These are phyloP conservation scores for Entomortierella beljakovae DNA, from an alignment of 192 early-diverging fungal genomes.

Conservation along the genomic window DNA sequence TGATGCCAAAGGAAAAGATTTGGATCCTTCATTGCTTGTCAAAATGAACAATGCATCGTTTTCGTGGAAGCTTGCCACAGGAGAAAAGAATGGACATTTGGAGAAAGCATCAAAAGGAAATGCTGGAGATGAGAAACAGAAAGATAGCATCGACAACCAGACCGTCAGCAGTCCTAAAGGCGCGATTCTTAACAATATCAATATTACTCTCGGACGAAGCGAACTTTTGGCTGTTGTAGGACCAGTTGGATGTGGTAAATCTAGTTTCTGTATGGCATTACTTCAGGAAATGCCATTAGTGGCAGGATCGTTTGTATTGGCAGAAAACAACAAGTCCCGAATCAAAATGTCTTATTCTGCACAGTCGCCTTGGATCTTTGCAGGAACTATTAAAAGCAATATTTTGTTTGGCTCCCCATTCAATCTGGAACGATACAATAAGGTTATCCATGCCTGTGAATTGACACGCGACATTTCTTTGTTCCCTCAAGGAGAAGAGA, in stretches of 20 bases:
- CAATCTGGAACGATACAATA: constrained; percentile 64
- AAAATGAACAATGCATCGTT: constrained; percentile 50
- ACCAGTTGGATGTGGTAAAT: constrained; percentile 60
- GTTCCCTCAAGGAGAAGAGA: constrained; percentile 67
- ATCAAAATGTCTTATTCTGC: constrained; percentile 67
- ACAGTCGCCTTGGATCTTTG: constrained; percentile 78
- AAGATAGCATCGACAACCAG: constrained; percentile 7
- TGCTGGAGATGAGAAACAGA: constrained; percentile 2
- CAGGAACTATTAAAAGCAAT: constrained; percentile 73
- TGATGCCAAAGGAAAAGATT: neutral
- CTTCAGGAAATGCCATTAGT: constrained; percentile 57
- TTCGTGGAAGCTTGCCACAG: constrained; percentile 31
- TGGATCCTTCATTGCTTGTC: constrained; percentile 20
- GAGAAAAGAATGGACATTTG: constrained; percentile 36
- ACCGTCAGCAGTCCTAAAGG: constrained; percentile 24
- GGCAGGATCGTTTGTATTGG: constrained; percentile 52
- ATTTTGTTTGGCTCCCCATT: constrained; percentile 72
- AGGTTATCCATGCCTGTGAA: constrained; percentile 68
- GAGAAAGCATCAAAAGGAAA: constrained; percentile 37
- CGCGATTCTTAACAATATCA: constrained; percentile 50
- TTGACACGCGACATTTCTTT: constrained; percentile 65
- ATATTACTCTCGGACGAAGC: constrained; percentile 33
- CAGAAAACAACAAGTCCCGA: constrained; percentile 12
- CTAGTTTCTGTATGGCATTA: constrained; percentile 60
- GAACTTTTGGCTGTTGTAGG: constrained; percentile 57